Percentiles rank a stretch among this genome's conserved stretches.
Conservation (phyloP, 768 basidiomycete genomes). For the Tulasnella sp. region DNA sequence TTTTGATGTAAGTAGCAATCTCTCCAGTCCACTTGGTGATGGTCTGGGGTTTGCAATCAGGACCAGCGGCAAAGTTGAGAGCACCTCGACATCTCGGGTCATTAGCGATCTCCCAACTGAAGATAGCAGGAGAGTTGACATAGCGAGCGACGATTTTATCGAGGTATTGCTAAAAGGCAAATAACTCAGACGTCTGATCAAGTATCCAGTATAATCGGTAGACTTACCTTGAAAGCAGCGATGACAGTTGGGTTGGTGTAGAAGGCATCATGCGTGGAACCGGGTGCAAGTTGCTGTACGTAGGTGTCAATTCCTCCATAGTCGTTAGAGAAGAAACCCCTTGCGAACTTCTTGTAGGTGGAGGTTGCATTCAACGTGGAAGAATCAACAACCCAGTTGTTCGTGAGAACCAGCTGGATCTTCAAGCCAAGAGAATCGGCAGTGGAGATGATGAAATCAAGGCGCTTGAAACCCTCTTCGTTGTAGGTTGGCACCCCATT, state of each 20-base stretch:
- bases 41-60: slow-evolving; percentile 36
- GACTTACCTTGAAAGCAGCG: slow-evolving; percentile 5
- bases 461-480: slow-evolving; percentile 11
- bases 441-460: slow-evolving; percentile 9
- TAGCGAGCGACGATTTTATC: not conserved
- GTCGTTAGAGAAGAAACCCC: slow-evolving; percentile 10
- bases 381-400: slow-evolving; percentile 16
- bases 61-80: not conserved
- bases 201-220: not conserved
- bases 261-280: slow-evolving; percentile 13
- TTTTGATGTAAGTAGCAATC: slow-evolving; percentile 34
- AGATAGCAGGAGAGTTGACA: slow-evolving; percentile 6
- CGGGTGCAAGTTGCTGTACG: slow-evolving; percentile 11
- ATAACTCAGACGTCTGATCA: not conserved
- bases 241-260: slow-evolving; percentile 14
- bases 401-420: slow-evolving; percentile 9
- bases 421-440: slow-evolving; percentile 9
- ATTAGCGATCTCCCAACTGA: slow-evolving; percentile 16
- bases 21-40: slow-evolving; percentile 45
- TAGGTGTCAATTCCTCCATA: slow-evolving; percentile 16
- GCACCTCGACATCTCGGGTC: slow-evolving; percentile 14
- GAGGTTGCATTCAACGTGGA: not conserved
- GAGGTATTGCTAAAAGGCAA: slow-evolving; percentile 10
- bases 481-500: slow-evolving; percentile 10
- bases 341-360: not conserved